A percentile compares a stretch with the other conserved stretches of the same genome.
These are phyloP conservation scores for Dalbergia cochinchinensis DNA, from an alignment of 306 rosid species.

Conservation along the genomic window DNA sequence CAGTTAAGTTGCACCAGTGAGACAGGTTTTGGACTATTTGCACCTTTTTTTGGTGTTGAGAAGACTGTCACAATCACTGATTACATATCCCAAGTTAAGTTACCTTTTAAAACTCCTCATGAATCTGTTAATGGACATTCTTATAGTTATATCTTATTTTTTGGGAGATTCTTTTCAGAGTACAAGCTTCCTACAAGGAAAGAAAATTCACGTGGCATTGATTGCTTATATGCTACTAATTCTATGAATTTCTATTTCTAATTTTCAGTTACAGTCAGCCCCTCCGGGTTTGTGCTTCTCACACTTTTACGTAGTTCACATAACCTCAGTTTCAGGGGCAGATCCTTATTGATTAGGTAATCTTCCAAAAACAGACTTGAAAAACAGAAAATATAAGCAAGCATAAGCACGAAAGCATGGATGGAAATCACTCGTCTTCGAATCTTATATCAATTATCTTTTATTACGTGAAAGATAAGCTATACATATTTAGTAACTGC, in stretches of 20 bases:
- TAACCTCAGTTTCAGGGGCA: neutral
- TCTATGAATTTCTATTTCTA: neutral
- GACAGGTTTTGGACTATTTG: neutral
- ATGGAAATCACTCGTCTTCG: no score
- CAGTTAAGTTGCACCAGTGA: neutral
- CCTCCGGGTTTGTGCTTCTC: neutral
- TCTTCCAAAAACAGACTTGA: constrained; percentile 16
- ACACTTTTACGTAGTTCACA: neutral
- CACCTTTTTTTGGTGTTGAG: neutral
- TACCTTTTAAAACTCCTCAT: neutral
- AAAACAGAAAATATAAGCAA: neutral
- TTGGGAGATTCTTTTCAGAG: neutral
- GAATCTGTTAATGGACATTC: neutral
- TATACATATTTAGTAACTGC: no score
- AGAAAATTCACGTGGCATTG: neutral
- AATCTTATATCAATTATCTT: no score
- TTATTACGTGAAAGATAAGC: no score
- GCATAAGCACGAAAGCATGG: neutral
- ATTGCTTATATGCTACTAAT: neutral
- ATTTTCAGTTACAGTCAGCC: no score
- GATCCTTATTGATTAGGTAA: neutral
- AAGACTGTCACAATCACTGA: neutral
- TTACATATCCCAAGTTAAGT: neutral
- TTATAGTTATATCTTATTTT: neutral
- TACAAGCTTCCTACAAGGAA: neutral